Conservation (phyloP, 768 basidiomycete genomes). For the Gloeopeniophorella convolvens region DNA sequence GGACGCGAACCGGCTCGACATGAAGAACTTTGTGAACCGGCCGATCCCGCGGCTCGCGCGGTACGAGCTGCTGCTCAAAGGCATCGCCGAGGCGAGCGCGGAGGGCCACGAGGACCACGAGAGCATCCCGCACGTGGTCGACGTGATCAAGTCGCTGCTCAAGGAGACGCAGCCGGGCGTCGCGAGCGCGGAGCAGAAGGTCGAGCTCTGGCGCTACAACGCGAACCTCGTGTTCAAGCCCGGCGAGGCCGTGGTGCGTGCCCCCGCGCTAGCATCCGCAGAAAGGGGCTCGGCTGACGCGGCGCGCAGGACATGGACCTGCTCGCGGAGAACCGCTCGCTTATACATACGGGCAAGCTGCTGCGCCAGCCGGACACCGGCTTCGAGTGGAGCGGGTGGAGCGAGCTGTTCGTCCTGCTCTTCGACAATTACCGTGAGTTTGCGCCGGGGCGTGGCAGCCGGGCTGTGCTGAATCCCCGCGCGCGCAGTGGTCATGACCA, state of each 20-base stretch:
- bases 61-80: slow-evolving; percentile 79
- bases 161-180: slow-evolving; percentile 88
- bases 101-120: slow-evolving; percentile 73
- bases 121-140: slow-evolving; percentile 78
- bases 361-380: slow-evolving; percentile 85
- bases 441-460: neutral
- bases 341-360: slow-evolving; percentile 80
- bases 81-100: slow-evolving; percentile 71
- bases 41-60: slow-evolving; percentile 87
- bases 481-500: slow-evolving; percentile 77
- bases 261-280: neutral
- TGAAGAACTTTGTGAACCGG: slow-evolving; percentile 90
- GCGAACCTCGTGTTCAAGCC: slow-evolving; percentile 72
- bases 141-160: slow-evolving; percentile 79
- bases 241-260: slow-evolving; percentile 59
- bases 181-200: slow-evolving; percentile 77
- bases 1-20: slow-evolving; percentile 75
- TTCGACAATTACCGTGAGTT: slow-evolving; percentile 91
- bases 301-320: slow-evolving; percentile 78
- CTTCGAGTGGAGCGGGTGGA: slow-evolving; percentile 85
- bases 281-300: neutral
- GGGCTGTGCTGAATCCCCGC: neutral
- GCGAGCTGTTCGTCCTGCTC: slow-evolving; percentile 80
- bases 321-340: slow-evolving; percentile 69
- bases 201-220: slow-evolving; percentile 84